Percentiles rank a stretch among this genome's conserved stretches.
phyloP scores from a whole-genome alignment of 257 asterid genomes.

The Solanum tacnaense region DNA sequence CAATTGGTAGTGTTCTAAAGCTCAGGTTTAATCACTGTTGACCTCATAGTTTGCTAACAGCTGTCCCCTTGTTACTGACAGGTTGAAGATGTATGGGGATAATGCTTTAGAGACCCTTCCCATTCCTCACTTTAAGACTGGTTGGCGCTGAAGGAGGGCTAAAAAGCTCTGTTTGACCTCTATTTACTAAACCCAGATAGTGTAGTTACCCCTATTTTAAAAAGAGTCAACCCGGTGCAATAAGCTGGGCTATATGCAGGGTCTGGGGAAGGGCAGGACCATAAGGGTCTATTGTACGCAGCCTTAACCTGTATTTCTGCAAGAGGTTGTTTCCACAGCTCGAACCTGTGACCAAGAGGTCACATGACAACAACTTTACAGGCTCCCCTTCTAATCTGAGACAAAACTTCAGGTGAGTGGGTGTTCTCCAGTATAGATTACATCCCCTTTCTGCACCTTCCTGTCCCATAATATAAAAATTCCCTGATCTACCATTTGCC shows the following conservation, averaged over 20 bases:
- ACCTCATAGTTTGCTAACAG: not conserved
- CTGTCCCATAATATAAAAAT: not conserved
- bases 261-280: not conserved
- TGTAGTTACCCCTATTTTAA: not conserved
- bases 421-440: not conserved
- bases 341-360: not conserved
- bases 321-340: not conserved
- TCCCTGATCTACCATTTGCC: not conserved
- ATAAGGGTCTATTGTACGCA: not conserved
- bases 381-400: not conserved
- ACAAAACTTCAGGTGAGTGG: not conserved
- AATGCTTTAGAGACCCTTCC: not conserved
- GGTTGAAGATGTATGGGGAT: not conserved
- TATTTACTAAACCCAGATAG: not conserved
- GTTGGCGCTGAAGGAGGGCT: not conserved
- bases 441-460: not conserved
- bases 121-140: not conserved
- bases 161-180: not conserved
- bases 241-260: not conserved
- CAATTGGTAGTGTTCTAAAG: not conserved
- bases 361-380: too few relatives aligned
- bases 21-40: not conserved
- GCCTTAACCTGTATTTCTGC: not conserved
- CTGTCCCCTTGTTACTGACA: not conserved
- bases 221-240: not conserved